Base-by-base conservation (phyloP, 306 rosid species). In the Quercus alba region DNA sequence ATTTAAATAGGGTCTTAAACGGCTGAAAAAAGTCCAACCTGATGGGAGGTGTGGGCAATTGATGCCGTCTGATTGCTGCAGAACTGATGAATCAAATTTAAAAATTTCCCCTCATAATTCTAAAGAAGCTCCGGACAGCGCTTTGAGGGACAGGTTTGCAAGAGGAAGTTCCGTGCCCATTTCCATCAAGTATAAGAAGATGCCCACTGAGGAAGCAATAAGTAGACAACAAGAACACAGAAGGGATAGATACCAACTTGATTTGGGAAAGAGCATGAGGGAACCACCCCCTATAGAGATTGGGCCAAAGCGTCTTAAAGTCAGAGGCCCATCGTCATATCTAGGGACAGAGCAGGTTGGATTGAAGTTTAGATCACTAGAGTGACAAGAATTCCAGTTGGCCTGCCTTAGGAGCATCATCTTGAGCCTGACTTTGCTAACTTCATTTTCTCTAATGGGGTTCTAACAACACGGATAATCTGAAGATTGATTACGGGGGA, bases 301-400 rank as follows among this genome's bases (percentile, higher is more conserved):
- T 44, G 93, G 93, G 73, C 86, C 91, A 19, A 93, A 91, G 88
- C 89, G 94, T 80, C 89, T 91, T 61, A 91, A 91, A 85, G 97
- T 94, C 78, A 89, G 86, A 86, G 93, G 91, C 80, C 92, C 93
- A 41, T 85, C 93, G 44, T 85, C 96, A 68, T 86, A 72, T 79
- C 57, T 85, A 84, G 88, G 95, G 86, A 57, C 85, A 64, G 89
- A 86, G 85, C 90, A 90, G 94, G 89, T 86, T 76, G 81, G 83
- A 80, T 77, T 88, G 92, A 94, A 82, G 85, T 72, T 72, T 78
- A 78, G 64, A 85, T 83, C 80, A 75, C 81, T 85, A 75, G 74
- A 84, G 84, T 78, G 88, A 84, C 87, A 69, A 67, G 67, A 23
- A 38, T 74, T 59, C 82, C 78, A 76, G 77, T 86, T 70, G 79